Conservation (phyloP, 371 early-diverging fungal genomes). For the Furculomyces boomerangus region DNA sequence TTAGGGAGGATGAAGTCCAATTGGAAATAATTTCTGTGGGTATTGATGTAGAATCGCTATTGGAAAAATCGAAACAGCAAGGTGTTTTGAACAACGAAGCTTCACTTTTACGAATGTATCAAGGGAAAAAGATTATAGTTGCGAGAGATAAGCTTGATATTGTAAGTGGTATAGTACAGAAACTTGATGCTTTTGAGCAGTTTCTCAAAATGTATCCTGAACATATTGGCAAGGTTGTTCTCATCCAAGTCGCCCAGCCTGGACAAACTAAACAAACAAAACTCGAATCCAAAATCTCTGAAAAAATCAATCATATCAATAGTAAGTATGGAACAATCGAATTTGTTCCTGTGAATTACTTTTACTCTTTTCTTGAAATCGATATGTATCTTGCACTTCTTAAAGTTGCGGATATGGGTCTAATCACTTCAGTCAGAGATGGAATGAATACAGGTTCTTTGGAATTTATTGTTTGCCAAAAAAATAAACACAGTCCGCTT, state of each 20-base stretch:
- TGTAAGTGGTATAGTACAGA: constrained; percentile 85
- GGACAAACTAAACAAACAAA: constrained; percentile 27
- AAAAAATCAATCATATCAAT: constrained; percentile 84
- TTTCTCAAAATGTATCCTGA: constrained; percentile 65
- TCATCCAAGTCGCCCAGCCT: constrained; percentile 54
- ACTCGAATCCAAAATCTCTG: constrained; percentile 68
- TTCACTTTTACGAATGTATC: constrained; percentile 51
- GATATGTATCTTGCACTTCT: constrained; percentile 82
- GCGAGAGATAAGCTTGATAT: constrained; percentile 89
- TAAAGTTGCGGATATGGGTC: constrained; percentile 71
- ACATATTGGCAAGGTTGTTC: constrained; percentile 55
- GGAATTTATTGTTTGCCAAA: constrained; percentile 88
- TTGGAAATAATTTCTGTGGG: constrained; percentile 93
- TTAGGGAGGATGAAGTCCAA: constrained; percentile 54
- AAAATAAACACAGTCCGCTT: constrained; percentile 61
- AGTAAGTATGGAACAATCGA: constrained; percentile 86
- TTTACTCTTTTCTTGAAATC: constrained; percentile 70
- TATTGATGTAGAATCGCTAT: constrained; percentile 40
- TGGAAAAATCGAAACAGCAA: constrained; percentile 20
- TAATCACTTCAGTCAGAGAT: constrained; percentile 85
- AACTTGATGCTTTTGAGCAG: constrained; percentile 68
- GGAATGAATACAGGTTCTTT: constrained; percentile 96
- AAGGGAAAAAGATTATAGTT: constrained; percentile 70
- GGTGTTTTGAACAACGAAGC: constrained; percentile 16
- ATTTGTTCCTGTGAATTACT: constrained; percentile 85